These are phyloP conservation scores for Willaertia magna DNA, from an alignment of 208 protist genomes.

Conservation along the genomic window DNA sequence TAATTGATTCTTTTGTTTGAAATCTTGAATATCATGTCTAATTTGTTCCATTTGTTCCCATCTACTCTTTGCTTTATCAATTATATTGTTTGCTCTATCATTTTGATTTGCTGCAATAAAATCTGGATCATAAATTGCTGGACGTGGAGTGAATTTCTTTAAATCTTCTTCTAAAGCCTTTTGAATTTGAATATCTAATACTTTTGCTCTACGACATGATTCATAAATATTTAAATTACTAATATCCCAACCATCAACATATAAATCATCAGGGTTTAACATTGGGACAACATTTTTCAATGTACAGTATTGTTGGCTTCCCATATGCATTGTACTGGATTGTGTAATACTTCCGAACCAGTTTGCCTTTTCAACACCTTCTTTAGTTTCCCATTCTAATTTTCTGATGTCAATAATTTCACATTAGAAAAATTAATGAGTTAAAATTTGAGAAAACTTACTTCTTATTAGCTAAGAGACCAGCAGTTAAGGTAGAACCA, in stretches of 20 bases:
- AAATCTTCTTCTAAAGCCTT: slow-evolving; percentile 45
- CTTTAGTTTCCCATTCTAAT: slow-evolving; percentile 80
- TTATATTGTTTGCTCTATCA: slow-evolving; percentile 88
- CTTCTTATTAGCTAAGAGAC: slow-evolving; percentile 84
- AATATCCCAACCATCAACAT: slow-evolving; percentile 94
- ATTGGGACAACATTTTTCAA: slow-evolving; percentile 85
- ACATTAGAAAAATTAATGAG: too few species aligned
- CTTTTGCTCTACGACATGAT: slow-evolving; percentile 81
- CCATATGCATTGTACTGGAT: slow-evolving; percentile 82
- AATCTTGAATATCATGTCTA: slow-evolving; percentile 78
- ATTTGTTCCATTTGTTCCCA: slow-evolving; percentile 81
- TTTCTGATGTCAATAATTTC: too few species aligned
- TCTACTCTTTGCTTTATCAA: slow-evolving; percentile 57
- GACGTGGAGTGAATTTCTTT: slow-evolving; percentile 66
- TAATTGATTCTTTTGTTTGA: slow-evolving; percentile 66
- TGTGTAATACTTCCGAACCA: slow-evolving; percentile 94
- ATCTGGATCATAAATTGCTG: slow-evolving; percentile 85
- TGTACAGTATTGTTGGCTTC: slow-evolving; percentile 68
- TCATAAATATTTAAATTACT: slow-evolving; percentile 72
- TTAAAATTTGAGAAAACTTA: too few species aligned
- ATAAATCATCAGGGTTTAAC: slow-evolving; percentile 89
- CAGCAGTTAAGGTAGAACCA: slow-evolving; percentile 91
- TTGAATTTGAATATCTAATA: slow-evolving; percentile 84
- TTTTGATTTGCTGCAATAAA: slow-evolving; percentile 96
- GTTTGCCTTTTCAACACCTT: slow-evolving; percentile 74